Evolutionary conservation across 164 flowering plant species (phyloP).

Genomic region (Magnolia sinica): DNA sequence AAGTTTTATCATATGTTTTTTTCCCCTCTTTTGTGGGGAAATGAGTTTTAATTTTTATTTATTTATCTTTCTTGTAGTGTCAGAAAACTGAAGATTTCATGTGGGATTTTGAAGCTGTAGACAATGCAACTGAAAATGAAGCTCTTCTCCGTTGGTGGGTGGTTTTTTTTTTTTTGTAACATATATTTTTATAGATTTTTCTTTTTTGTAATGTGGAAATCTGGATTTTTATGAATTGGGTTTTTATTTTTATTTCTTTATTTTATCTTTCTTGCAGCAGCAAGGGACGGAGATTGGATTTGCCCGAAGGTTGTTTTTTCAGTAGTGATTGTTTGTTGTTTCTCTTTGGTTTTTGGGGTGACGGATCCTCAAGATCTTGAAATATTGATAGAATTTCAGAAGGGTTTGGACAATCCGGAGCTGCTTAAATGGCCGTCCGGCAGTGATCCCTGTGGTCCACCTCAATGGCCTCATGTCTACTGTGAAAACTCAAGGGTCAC

Average conservation of each 20-base stretch:
- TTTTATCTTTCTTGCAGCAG: slow-evolving; percentile 4
- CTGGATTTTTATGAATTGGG: neutral
- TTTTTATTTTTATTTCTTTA: neutral
- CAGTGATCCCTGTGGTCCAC: slow-evolving; percentile 69
- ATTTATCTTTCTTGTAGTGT: too few species aligned
- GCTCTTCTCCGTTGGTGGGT: neutral
- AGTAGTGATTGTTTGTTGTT: slow-evolving; percentile 8
- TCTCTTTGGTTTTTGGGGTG: slow-evolving; percentile 22
- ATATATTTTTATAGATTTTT: neutral
- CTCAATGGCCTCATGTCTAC: slow-evolving; percentile 63
- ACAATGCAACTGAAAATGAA: neutral
- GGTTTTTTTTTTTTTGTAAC: neutral
- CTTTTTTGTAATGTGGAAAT: neutral
- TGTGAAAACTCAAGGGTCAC: slow-evolving; percentile 53
- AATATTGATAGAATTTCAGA: slow-evolving; percentile 52
- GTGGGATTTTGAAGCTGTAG: neutral
- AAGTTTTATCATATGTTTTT: neutral
- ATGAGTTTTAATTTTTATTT: neutral
- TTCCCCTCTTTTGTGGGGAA: neutral
- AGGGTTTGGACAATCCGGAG: slow-evolving; percentile 68
- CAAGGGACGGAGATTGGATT: slow-evolving; percentile 15
- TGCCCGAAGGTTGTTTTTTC: slow-evolving; percentile 11
- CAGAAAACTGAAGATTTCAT: neutral
- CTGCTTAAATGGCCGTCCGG: slow-evolving; percentile 70
- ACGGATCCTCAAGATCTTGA: slow-evolving; percentile 61